A percentile compares a stretch with the other conserved stretches of the same genome.
Evolutionary conservation across 371 early-diverging fungal genomes (phyloP).

Genomic region (Haplosporangium sp.): DNA sequence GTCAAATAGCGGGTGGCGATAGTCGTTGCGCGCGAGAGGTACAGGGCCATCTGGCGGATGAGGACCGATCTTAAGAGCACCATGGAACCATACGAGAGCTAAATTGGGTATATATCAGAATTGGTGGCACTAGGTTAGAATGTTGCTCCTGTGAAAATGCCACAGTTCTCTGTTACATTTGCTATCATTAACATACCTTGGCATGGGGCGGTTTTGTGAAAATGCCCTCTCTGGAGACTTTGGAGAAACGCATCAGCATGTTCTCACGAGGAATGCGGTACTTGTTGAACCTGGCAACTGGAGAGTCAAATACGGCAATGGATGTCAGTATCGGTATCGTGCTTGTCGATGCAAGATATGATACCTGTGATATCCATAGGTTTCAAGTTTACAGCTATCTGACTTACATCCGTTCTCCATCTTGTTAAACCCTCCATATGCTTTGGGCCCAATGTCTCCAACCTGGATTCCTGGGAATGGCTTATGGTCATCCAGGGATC

Average conservation of each 20-base stretch:
- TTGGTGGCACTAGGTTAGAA: conserved; percentile 11
- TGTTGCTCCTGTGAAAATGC: background rate
- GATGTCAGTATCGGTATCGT: background rate
- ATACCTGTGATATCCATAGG: background rate
- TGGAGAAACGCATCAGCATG: conserved; percentile 84
- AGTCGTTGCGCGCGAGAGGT: conserved; percentile 68
- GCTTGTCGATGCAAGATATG: background rate
- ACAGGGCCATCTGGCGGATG: conserved; percentile 62
- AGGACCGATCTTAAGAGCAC: conserved; percentile 77
- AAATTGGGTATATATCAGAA: background rate
- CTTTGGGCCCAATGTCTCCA: conserved; percentile 92
- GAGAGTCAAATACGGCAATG: background rate
- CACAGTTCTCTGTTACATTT: too few species aligned
- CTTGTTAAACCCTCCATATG: conserved; percentile 75
- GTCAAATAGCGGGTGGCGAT: conserved; percentile 63
- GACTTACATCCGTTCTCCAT: conserved; percentile 85
- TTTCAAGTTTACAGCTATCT: background rate
- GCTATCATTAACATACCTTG: conserved; percentile 56
- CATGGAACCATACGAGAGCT: conserved; percentile 82
- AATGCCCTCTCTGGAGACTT: conserved; percentile 74
- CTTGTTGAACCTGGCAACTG: conserved; percentile 47
- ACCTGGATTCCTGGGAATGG: conserved; percentile 87
- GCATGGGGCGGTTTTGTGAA: conserved; percentile 77
- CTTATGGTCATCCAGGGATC: conserved; percentile 76
- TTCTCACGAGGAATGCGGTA: conserved; percentile 81